Evolutionary conservation across 177 flowering plant species (phyloP).

Genomic region (Tripterygium wilfordii): DNA sequence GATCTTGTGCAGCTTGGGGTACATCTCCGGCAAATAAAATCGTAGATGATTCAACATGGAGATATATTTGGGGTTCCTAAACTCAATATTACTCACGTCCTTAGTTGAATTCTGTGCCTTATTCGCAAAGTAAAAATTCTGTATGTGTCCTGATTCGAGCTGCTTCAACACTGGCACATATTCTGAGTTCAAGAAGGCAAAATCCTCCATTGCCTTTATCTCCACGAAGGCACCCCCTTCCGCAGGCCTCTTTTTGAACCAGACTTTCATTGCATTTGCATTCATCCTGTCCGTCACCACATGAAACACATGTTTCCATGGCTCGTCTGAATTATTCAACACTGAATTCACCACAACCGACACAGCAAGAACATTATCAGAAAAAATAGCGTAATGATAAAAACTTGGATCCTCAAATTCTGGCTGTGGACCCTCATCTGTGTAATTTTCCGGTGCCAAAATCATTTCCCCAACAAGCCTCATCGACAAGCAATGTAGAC

Average conservation of each 20-base stretch:
- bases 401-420: slow-evolving; percentile 65
- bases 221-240: slow-evolving; percentile 63
- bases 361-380: slow-evolving; percentile 76
- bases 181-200: slow-evolving; percentile 44
- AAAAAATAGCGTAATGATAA: slow-evolving; percentile 73
- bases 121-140: slow-evolving; percentile 34
- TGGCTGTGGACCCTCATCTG: slow-evolving; percentile 34
- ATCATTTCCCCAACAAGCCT: slow-evolving; percentile 64
- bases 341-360: slow-evolving; percentile 79
- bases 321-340: slow-evolving; percentile 66
- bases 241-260: slow-evolving; percentile 71
- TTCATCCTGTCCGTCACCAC: slow-evolving; percentile 69
- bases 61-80: slow-evolving; percentile 41
- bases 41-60: slow-evolving; percentile 57
- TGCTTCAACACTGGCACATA: slow-evolving; percentile 59
- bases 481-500: slow-evolving; percentile 79
- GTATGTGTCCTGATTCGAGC: slow-evolving; percentile 34
- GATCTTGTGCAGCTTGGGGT: slow-evolving; percentile 54
- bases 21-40: slow-evolving; percentile 73
- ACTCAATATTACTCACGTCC: slow-evolving; percentile 37
- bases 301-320: slow-evolving; percentile 78
- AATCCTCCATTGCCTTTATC: slow-evolving; percentile 66
- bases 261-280: slow-evolving; percentile 71
- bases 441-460: slow-evolving; percentile 57
- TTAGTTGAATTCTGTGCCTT: slow-evolving; percentile 38